phyloP scores from a whole-genome alignment of 495 filamentous ascomycete species.

The Pseudoneurospora amorphoporcata region DNA sequence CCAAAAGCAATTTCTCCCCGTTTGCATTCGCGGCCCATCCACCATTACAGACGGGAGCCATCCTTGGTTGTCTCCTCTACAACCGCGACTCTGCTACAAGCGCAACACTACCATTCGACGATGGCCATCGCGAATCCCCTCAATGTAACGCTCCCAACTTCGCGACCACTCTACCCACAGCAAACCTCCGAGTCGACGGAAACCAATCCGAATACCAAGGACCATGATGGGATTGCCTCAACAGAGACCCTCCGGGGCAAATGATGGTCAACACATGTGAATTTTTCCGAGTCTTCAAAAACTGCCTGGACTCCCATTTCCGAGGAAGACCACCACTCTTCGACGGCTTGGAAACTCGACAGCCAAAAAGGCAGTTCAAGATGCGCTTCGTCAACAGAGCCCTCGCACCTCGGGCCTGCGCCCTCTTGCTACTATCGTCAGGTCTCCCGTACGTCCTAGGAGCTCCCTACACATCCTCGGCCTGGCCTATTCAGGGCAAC shows the following conservation, averaged over 20 bases:
- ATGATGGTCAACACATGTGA: neutral
- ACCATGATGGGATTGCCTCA: neutral
- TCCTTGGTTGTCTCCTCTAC: neutral
- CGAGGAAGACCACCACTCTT: neutral
- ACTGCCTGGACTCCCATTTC: neutral
- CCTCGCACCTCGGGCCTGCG: neutral
- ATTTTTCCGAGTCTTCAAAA: neutral
- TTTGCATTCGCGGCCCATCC: neutral
- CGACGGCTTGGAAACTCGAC: neutral
- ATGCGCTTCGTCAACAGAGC: neutral
- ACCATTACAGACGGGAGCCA: neutral
- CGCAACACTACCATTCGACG: neutral
- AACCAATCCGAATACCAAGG: neutral
- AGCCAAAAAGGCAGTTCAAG: neutral
- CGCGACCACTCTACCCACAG: neutral
- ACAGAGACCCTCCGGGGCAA: neutral
- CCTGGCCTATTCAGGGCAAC: constrained; percentile 42
- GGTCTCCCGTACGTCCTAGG: neutral
- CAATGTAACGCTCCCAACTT: neutral
- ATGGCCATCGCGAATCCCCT: neutral
- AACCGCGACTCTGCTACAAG: neutral
- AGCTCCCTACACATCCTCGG: neutral
- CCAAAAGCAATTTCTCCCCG: neutral
- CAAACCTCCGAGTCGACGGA: neutral
- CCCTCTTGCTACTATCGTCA: neutral